Evolutionary conservation across 495 filamentous ascomycete genomes (phyloP), one percentile per base, ranked within the genome.

Genomic region (Sphaerosporella brunnea): DNA sequence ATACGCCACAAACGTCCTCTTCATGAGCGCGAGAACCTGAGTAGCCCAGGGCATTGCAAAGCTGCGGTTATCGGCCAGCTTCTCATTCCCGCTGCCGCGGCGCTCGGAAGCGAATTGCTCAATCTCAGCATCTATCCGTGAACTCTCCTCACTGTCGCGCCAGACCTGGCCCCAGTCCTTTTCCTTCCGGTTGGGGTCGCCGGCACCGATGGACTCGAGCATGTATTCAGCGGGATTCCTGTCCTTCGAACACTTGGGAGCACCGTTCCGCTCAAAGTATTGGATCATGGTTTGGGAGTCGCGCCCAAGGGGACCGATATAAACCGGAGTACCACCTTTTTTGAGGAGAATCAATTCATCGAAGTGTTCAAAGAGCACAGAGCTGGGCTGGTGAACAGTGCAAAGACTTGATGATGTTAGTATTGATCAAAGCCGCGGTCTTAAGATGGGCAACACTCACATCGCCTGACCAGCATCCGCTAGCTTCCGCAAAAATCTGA

Each of bases 371-470:
- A 87, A 84, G 7, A 87, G 64, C 13, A 77, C 70, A 1, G 78
- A 72, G 0, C 73, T 78, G 3, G 82, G 82, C 57, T 87, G 81
- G 55, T 86, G 80, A 25, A 87, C 85, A 0, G 81, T 87, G 42
- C 78, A 78, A 0, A 78, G 60, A 35, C 43, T 46, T 19, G 20
- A 43, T 10, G 15, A 18, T 1, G 20, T 46, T 36, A 28, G 49
- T 19, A 44, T n/a, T n/a, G n/a, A n/a, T n/a, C n/a, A n/a, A n/a
- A n/a, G n/a, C n/a, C n/a, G n/a, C n/a, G n/a, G n/a, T n/a, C n/a
- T n/a, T n/a, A n/a, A n/a, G n/a, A n/a, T n/a, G n/a, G n/a, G n/a
- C n/a, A n/a, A n/a, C 20, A 26, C 24, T 4, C 4, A 46, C 43
- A 48, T 75, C 2, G 79, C 77, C 56, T 84, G 79, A 3, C 82